Conservation (phyloP, 495 filamentous ascomycete species). For the Thozetella sp. region DNA sequence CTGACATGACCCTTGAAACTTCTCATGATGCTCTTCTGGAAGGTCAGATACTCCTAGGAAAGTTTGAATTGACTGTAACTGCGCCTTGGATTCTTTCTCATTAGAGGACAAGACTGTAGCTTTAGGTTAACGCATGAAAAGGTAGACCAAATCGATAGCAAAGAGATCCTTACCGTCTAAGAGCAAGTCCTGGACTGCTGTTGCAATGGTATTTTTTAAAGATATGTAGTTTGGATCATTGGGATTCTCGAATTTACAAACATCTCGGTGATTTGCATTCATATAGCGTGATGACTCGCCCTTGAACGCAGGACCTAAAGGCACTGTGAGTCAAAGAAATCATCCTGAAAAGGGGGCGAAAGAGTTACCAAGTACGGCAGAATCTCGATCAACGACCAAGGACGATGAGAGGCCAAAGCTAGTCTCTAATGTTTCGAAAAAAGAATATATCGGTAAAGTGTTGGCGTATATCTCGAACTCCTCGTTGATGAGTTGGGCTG, state of each 20-base stretch:
- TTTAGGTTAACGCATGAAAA: slow-evolving; percentile 7
- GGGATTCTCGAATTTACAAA: slow-evolving; percentile 21
- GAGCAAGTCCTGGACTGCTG: slow-evolving; percentile 13
- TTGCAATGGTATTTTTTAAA: slow-evolving; percentile 16
- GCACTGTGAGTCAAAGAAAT: too few relatives aligned
- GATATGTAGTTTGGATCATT: slow-evolving; percentile 20
- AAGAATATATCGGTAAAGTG: slow-evolving; percentile 14
- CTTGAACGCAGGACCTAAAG: slow-evolving; percentile 5
- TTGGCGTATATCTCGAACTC: slow-evolving; percentile 12
- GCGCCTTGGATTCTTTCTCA: neutral
- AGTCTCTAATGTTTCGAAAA: slow-evolving; percentile 18
- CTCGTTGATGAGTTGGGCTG: slow-evolving; percentile 12
- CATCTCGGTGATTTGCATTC: slow-evolving; percentile 21
- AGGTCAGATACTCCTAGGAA: neutral
- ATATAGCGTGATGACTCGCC: slow-evolving; percentile 2
- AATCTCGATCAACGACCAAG: slow-evolving; percentile 19
- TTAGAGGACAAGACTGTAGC: neutral
- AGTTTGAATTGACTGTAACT: neutral
- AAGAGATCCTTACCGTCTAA: neutral
- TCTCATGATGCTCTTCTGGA: neutral
- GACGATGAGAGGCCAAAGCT: slow-evolving; percentile 1
- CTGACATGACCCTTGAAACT: neutral
- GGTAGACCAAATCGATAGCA: neutral
- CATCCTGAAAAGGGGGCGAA: too few relatives aligned
- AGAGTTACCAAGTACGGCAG: slow-evolving; percentile 23